phyloP scores from a whole-genome alignment of 164 flowering plant genomes.

The Malania oleifera region DNA sequence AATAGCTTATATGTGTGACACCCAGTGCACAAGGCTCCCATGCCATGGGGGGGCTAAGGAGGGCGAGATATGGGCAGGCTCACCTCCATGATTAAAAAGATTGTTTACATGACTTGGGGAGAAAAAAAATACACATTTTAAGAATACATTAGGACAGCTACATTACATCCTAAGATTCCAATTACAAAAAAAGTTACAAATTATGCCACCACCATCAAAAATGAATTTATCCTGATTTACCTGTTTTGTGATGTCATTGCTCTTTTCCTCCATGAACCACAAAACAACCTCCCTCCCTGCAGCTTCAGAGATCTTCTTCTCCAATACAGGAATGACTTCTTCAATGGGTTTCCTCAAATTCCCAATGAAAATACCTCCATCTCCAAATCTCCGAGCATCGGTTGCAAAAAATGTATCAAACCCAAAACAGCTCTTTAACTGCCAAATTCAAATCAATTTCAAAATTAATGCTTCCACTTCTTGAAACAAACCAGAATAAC shows the following conservation, averaged over 20 bases:
- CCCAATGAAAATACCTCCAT: slow-evolving; percentile 91
- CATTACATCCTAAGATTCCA: background rate
- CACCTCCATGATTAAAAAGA: too few species aligned
- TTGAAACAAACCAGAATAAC: background rate
- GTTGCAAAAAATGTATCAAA: slow-evolving; percentile 85
- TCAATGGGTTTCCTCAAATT: slow-evolving; percentile 87
- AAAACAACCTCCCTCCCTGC: slow-evolving; percentile 80
- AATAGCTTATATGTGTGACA: too few species aligned
- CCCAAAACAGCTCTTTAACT: slow-evolving; percentile 89
- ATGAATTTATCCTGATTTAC: slow-evolving; percentile 22
- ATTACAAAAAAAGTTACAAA: background rate
- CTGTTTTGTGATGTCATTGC: slow-evolving; percentile 78
- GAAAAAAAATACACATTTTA: too few species aligned
- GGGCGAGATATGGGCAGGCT: too few species aligned
- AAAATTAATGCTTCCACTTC: background rate
- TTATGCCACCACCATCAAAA: background rate
- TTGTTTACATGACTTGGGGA: too few species aligned
- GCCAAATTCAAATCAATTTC: slow-evolving; percentile 15
- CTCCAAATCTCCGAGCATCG: slow-evolving; percentile 91
- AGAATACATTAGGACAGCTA: too few species aligned
- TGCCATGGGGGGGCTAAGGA: too few species aligned
- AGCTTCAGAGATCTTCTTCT: slow-evolving; percentile 80
- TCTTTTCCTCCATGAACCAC: slow-evolving; percentile 93
- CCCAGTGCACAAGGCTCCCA: too few species aligned
- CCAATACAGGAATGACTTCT: slow-evolving; percentile 77